phyloP scores from a whole-genome alignment of 345 rosid species.

The Camelina hispida region DNA sequence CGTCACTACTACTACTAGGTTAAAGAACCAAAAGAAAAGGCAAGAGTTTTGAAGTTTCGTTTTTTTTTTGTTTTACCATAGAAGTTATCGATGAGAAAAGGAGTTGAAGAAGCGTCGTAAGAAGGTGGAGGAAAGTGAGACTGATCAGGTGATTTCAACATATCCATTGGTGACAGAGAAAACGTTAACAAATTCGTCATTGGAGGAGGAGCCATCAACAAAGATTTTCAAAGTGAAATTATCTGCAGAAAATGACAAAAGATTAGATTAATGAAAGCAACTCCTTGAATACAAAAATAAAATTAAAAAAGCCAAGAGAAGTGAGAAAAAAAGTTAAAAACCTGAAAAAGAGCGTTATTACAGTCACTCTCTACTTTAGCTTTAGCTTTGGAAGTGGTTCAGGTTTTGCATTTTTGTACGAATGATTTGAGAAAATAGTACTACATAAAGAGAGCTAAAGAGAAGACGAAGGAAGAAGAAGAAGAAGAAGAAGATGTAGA shows the following conservation, averaged over 20 bases:
- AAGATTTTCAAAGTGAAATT: conserved; percentile 8
- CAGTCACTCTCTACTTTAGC: not conserved
- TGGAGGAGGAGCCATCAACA: conserved; percentile 48
- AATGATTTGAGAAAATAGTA: not conserved
- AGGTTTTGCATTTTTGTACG: not conserved
- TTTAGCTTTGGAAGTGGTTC: not conserved
- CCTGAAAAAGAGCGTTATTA: conserved; percentile 12
- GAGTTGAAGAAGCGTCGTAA: conserved; percentile 59
- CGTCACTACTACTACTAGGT: not conserved
- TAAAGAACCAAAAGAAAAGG: not conserved
- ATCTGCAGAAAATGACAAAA: conserved; percentile 32
- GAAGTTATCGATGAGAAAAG: conserved; percentile 75
- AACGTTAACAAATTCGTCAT: conserved; percentile 84
- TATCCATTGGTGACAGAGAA: conserved; percentile 85
- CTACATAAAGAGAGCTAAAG: not conserved
- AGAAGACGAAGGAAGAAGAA: not conserved
- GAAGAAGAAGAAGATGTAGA: not conserved
- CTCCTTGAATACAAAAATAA: not conserved
- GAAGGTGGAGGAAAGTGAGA: conserved; percentile 52
- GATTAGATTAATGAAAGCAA: conserved; percentile 7
- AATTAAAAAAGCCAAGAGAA: not conserved
- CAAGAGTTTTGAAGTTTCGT: conserved; percentile 11
- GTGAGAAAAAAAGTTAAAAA: not conserved
- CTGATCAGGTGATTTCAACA: conserved; percentile 69
- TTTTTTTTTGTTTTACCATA: conserved; percentile 52